A percentile compares a stretch with the other conserved stretches of the same genome.
Evolutionary conservation across 179 eudicot genomes (phyloP).

Genomic region (Gypsophila paniculata): DNA sequence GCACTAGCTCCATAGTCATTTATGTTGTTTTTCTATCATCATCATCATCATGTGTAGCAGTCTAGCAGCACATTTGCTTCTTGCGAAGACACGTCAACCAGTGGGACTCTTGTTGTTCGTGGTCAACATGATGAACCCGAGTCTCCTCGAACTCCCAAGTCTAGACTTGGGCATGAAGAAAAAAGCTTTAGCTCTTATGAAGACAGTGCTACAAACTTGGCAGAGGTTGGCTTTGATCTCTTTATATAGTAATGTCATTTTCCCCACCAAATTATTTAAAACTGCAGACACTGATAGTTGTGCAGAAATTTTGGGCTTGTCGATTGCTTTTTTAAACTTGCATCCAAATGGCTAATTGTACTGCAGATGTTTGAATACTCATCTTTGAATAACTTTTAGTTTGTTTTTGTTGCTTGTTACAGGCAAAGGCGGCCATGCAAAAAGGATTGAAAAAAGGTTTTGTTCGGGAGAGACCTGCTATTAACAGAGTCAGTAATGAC

Average conservation of each 20-base stretch:
- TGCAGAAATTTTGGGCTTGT: slow-evolving; percentile 9
- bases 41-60: slow-evolving; percentile 34
- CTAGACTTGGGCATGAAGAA: slow-evolving; percentile 75
- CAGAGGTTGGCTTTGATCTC: slow-evolving; percentile 50
- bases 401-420: slow-evolving; percentile 21
- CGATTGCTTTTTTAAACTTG: not conserved
- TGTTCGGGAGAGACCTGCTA: slow-evolving; percentile 52
- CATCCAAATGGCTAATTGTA: not conserved
- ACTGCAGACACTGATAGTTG: too few relatives aligned
- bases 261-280: too few relatives aligned
- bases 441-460: slow-evolving; percentile 58
- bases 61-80: slow-evolving; percentile 70
- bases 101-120: slow-evolving; percentile 80
- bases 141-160: slow-evolving; percentile 79
- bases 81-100: slow-evolving; percentile 64
- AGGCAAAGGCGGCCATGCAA: slow-evolving; percentile 90
- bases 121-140: slow-evolving; percentile 72
- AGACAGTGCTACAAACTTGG: slow-evolving; percentile 78
- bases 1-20: slow-evolving; percentile 1
- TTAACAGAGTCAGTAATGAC: slow-evolving; percentile 48
- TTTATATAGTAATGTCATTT: too few relatives aligned
- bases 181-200: slow-evolving; percentile 61
- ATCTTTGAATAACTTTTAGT: slow-evolving; percentile 6
- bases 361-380: not conserved
- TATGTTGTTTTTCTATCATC: not conserved